phyloP scores from a whole-genome alignment of 176 grass and related monocot genomes.

The Zea luxurians region DNA sequence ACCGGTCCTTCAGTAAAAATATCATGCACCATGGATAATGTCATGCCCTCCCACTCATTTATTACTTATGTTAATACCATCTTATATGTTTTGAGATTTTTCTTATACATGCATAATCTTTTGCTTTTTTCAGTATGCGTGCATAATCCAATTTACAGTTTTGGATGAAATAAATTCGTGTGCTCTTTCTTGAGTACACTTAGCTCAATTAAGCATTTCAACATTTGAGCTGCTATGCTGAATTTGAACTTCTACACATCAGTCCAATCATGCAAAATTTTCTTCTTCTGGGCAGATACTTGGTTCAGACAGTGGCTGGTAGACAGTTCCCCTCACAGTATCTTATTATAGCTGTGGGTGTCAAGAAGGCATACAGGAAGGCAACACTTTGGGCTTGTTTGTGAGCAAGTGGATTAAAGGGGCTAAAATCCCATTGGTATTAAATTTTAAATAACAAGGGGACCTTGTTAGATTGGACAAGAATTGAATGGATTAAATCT shows the following conservation, averaged over 20 bases:
- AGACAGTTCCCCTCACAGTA: constrained; percentile 89
- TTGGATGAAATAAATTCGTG: not conserved
- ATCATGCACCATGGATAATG: too few relatives aligned
- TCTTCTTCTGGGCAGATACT: constrained; percentile 65
- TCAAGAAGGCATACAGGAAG: constrained; percentile 92
- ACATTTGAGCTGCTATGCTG: constrained; percentile 10
- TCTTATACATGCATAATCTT: not conserved
- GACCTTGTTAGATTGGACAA: too few relatives aligned
- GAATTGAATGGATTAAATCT: too few relatives aligned
- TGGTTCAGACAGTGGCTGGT: constrained; percentile 84
- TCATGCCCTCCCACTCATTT: too few relatives aligned
- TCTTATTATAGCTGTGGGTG: constrained; percentile 77
- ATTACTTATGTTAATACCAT: not conserved
- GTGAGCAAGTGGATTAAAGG: too few relatives aligned
- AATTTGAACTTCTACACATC: constrained; percentile 20
- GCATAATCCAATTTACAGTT: not conserved
- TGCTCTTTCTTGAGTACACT: constrained; percentile 26
- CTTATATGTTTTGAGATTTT: not conserved
- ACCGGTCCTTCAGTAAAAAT: too few relatives aligned
- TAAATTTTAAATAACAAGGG: too few relatives aligned
- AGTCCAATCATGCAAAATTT: constrained; percentile 1
- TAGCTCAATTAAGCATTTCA: constrained; percentile 22
- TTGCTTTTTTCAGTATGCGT: not conserved
- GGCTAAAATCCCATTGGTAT: too few relatives aligned
- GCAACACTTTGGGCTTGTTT: constrained; percentile 63